Percentiles rank a stretch among this genome's conserved stretches.
Evolutionary conservation across 1,284 basidiomycete genomes (phyloP).

Genomic region (Cutaneotrichosporon mucoides): DNA sequence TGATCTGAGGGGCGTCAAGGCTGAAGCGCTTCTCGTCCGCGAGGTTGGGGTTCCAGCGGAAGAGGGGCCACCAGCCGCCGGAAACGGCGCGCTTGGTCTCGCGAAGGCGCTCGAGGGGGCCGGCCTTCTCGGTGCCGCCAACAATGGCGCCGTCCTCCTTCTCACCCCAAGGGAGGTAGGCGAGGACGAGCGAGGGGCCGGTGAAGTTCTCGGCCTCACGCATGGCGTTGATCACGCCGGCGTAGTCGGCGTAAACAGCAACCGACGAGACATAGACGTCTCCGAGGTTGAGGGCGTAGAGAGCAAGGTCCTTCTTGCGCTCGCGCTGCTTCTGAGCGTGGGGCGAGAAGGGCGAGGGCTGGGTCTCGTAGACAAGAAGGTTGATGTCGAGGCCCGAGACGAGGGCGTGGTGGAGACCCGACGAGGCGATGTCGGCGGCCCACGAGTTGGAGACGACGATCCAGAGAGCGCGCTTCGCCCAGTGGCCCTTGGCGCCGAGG

Average conservation of each 20-base stretch:
- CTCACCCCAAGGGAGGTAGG: conserved; percentile 83
- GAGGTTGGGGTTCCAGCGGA: conserved; percentile 91
- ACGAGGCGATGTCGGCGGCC: conserved; percentile 96
- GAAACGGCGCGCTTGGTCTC: conserved; percentile 97
- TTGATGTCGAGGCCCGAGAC: conserved; percentile 89
- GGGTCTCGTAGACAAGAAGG: conserved; percentile 89
- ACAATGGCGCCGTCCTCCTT: conserved; percentile 65
- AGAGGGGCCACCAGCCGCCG: conserved; percentile 95
- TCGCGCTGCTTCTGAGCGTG: conserved; percentile 40
- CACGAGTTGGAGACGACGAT: conserved; percentile 97
- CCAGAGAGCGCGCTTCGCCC: conserved; percentile 74
- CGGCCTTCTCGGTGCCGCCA: conserved; percentile 52
- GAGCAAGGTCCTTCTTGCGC: conserved; percentile 85
- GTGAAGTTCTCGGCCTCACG: conserved; percentile 86
- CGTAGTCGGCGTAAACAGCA: conserved; percentile 92
- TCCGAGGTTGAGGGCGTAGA: conserved; percentile 99
- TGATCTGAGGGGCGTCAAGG: conserved; percentile 89
- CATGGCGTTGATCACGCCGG: conserved; percentile 87
- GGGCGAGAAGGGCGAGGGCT: conserved; percentile 69
- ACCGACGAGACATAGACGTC: conserved; percentile 93
- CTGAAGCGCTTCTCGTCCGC: conserved; percentile 79
- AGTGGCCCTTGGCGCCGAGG: conserved; percentile 59
- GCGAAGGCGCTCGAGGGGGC: conserved; percentile 85
- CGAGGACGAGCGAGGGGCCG: conserved; percentile 88
- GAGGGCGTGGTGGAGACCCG: conserved; percentile 90